Conservation (phyloP, 1,139 yeast genomes). For the Candida dubliniensis region DNA sequence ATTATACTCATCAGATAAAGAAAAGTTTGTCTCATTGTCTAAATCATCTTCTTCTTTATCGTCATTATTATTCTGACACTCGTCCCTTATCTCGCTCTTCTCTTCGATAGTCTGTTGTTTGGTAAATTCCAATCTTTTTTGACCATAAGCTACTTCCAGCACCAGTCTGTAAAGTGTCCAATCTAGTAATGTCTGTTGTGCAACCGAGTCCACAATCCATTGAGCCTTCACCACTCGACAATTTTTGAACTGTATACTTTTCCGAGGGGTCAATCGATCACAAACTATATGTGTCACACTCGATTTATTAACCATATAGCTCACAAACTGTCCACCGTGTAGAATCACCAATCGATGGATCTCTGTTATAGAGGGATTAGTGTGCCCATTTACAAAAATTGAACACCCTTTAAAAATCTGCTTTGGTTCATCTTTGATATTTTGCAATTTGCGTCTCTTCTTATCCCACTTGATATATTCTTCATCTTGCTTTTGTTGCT, state of each 20-base stretch:
- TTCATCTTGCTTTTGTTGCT: slow-evolving; percentile 69
- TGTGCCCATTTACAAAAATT: slow-evolving; percentile 83
- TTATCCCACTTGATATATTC: slow-evolving; percentile 51
- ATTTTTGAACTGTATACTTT: slow-evolving; percentile 60
- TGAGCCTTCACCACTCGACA: slow-evolving; percentile 77
- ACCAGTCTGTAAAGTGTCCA: slow-evolving; percentile 70
- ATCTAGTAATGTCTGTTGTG: slow-evolving; percentile 45
- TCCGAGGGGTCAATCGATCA: slow-evolving; percentile 73
- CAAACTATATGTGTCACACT: slow-evolving; percentile 86
- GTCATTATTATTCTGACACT: slow-evolving; percentile 6
- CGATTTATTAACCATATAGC: slow-evolving; percentile 66
- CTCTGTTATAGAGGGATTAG: slow-evolving; percentile 71
- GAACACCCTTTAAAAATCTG: slow-evolving; percentile 62
- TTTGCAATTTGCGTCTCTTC: slow-evolving; percentile 32
- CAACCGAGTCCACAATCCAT: slow-evolving; percentile 75
- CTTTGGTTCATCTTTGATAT: slow-evolving; percentile 17
- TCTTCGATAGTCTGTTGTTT: background rate
- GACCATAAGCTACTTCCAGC: slow-evolving; percentile 52
- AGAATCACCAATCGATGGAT: slow-evolving; percentile 69
- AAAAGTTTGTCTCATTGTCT: background rate
- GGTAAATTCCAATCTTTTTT: slow-evolving; percentile 34
- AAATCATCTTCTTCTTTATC: slow-evolving; percentile 9
- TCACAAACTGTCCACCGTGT: slow-evolving; percentile 79
- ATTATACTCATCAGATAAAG: background rate
- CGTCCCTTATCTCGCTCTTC: slow-evolving; percentile 7